Conservation (phyloP, 78 protist genomes). For the Protostelium mycophagum region DNA sequence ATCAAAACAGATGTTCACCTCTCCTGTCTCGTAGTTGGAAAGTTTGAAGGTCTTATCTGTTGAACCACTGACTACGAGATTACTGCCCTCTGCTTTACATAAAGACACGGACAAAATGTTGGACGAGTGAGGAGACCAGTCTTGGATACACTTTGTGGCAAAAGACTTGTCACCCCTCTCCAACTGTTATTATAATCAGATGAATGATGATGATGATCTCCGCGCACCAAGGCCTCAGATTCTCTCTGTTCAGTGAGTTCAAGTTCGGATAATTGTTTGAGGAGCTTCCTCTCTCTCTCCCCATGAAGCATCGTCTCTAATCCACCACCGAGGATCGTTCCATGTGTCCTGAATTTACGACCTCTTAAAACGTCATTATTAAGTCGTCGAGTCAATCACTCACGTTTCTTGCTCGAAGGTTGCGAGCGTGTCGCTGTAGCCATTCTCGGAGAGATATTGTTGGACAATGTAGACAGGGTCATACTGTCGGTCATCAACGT, state of each 20-base stretch:
- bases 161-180: background rate
- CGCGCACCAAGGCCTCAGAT: background rate
- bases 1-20: background rate
- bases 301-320: background rate
- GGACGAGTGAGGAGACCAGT: constrained; percentile 6
- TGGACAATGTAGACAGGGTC: background rate
- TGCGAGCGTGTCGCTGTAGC: background rate
- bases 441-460: background rate
- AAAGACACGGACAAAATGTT: constrained; percentile 37
- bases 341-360: background rate
- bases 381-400: background rate
- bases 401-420: background rate
- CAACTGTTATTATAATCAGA: background rate
- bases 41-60: constrained; percentile 53
- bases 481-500: background rate
- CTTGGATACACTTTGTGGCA: background rate
- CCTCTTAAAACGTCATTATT: background rate
- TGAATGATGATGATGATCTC: background rate
- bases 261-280: background rate
- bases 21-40: constrained; percentile 17
- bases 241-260: background rate
- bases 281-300: background rate
- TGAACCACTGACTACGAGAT: constrained; percentile 31
- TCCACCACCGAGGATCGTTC: background rate
- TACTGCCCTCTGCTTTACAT: background rate